Percentiles rank a stretch among this genome's conserved stretches.
phyloP scores from a whole-genome alignment of 139 green algal genomes.

The Volvox africanus region DNA sequence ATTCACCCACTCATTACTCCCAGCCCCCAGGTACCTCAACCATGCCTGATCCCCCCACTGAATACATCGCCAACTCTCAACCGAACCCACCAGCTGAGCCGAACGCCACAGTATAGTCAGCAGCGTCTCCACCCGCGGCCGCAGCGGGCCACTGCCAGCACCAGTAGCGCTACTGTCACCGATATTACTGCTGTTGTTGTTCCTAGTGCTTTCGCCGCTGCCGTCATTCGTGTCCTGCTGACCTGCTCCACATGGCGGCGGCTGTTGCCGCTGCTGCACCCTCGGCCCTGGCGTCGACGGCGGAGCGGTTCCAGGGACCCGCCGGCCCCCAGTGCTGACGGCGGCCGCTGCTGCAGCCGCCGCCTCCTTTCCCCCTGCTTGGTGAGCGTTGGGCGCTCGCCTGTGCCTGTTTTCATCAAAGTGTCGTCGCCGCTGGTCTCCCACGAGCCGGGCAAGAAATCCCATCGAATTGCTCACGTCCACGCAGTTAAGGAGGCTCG shows the following conservation, averaged over 20 bases:
- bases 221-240: background rate
- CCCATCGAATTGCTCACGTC: conserved; percentile 5
- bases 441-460: background rate
- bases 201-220: background rate
- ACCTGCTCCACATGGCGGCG: background rate
- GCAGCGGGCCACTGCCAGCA: background rate
- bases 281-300: background rate
- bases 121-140: conserved; percentile 13
- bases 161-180: background rate
- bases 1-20: too few species aligned
- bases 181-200: background rate
- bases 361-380: background rate
- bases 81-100: conserved; percentile 4
- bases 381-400: background rate
- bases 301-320: too few species aligned
- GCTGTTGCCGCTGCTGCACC: background rate
- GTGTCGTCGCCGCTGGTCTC: background rate
- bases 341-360: background rate
- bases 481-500: background rate
- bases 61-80: background rate
- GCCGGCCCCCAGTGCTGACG: background rate
- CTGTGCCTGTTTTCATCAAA: too few species aligned
- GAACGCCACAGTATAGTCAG: background rate
- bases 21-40: too few species aligned
- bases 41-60: background rate